Evolutionary conservation across 2,329 filamentous ascomycete species (phyloP).

Genomic region (Gliomastix tumulicola): DNA sequence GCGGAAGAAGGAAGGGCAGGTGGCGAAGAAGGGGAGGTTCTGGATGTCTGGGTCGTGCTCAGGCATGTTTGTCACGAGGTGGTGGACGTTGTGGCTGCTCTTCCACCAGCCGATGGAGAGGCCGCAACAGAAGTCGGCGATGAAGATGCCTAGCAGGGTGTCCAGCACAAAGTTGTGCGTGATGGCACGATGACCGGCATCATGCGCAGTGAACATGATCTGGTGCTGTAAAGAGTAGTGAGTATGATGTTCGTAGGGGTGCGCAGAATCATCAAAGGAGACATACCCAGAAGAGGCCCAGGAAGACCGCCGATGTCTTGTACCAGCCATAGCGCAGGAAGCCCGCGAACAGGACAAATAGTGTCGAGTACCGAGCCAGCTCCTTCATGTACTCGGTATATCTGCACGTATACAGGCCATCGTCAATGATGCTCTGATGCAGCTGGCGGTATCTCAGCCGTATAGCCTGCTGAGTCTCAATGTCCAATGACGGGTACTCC

Average conservation of each 20-base stretch:
- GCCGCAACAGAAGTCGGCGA: slow-evolving; percentile 85
- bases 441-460: slow-evolving; percentile 76
- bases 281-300: slow-evolving; percentile 86
- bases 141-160: slow-evolving; percentile 78
- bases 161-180: slow-evolving; percentile 85
- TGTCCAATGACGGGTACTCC: slow-evolving; percentile 75
- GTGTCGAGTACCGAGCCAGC: slow-evolving; percentile 56
- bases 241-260: no score
- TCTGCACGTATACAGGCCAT: slow-evolving; percentile 78
- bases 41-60: slow-evolving; percentile 96
- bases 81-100: slow-evolving; percentile 89
- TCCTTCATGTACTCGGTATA: slow-evolving; percentile 77
- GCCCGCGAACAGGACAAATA: slow-evolving; percentile 56
- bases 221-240: no score
- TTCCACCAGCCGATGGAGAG: slow-evolving; percentile 97
- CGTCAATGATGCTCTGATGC: slow-evolving; percentile 61
- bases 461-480: slow-evolving; percentile 66
- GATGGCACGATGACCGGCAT: slow-evolving; percentile 95
- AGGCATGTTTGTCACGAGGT: slow-evolving; percentile 90
- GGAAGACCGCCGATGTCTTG: slow-evolving; percentile 59
- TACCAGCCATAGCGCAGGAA: slow-evolving; percentile 62
- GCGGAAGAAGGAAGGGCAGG: slow-evolving; percentile 73
- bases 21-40: slow-evolving; percentile 82
- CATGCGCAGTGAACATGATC: slow-evolving; percentile 86
- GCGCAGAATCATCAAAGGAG: no score